A percentile compares a stretch with the other conserved stretches of the same genome.
These are phyloP conservation scores for Vitis hybrid DNA, from an alignment of 177 flowering plant genomes.

Conservation along the genomic window DNA sequence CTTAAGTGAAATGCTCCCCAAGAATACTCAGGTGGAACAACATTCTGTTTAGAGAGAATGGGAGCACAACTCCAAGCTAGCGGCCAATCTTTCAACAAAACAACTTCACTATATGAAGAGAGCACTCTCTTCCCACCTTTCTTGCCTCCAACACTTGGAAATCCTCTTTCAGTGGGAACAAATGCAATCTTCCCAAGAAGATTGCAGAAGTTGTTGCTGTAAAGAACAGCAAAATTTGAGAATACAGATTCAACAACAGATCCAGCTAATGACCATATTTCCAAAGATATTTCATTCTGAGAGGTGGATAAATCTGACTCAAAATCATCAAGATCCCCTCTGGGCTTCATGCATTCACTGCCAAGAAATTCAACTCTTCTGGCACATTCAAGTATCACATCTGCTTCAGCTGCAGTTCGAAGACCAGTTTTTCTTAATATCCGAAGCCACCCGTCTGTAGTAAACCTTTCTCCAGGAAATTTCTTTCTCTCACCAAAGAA, in stretches of 20 bases:
- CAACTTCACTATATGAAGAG: slow-evolving; percentile 74
- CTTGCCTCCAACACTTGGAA: slow-evolving; percentile 69
- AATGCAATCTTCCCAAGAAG: slow-evolving; percentile 74
- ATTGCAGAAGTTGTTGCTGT: slow-evolving; percentile 79
- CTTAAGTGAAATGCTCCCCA: slow-evolving; percentile 87
- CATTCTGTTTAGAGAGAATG: slow-evolving; percentile 60
- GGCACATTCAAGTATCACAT: slow-evolving; percentile 87
- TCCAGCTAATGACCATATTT: slow-evolving; percentile 74
- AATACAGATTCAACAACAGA: slow-evolving; percentile 72
- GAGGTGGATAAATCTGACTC: slow-evolving; percentile 37
- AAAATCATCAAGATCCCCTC: slow-evolving; percentile 47
- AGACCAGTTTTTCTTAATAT: slow-evolving; percentile 83
- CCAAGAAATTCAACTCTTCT: slow-evolving; percentile 84
- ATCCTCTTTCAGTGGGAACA: slow-evolving; percentile 83
- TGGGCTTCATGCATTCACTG: slow-evolving; percentile 43
- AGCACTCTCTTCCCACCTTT: slow-evolving; percentile 82
- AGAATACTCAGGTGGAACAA: slow-evolving; percentile 88
- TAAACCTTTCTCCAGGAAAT: slow-evolving; percentile 95
- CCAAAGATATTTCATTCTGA: slow-evolving; percentile 56
- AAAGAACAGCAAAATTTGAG: slow-evolving; percentile 79
- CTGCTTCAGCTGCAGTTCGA: slow-evolving; percentile 67
- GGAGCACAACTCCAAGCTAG: slow-evolving; percentile 92
- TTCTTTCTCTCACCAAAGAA: slow-evolving; percentile 73
- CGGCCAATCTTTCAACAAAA: slow-evolving; percentile 91
- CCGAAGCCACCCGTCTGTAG: slow-evolving; percentile 80